These are phyloP conservation scores for Hypholoma fasciculare DNA, from an alignment of 768 basidiomycete genomes.

Conservation along the genomic window DNA sequence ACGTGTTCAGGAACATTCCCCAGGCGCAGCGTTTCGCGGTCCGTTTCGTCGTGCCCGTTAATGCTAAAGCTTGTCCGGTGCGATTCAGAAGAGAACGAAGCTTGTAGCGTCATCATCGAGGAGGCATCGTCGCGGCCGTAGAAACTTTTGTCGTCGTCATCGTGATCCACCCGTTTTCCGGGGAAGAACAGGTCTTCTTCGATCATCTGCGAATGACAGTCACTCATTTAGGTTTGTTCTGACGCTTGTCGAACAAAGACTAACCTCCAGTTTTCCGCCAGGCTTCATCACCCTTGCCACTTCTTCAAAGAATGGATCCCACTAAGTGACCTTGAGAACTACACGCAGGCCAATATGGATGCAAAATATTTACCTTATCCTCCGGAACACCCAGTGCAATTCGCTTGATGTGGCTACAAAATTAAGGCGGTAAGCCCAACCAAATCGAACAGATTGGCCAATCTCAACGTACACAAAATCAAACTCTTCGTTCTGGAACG, in stretches of 20 bases:
- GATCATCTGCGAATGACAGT: constrained; percentile 44
- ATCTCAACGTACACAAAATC: constrained; percentile 64
- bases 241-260: constrained; percentile 7
- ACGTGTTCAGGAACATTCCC: constrained; percentile 1
- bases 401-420: constrained; percentile 61
- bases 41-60: background rate
- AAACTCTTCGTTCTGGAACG: constrained; percentile 72
- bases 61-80: constrained; percentile 1
- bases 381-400: constrained; percentile 77
- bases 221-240: background rate
- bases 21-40: background rate
- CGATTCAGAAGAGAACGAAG: constrained; percentile 14
- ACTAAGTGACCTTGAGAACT: constrained; percentile 35
- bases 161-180: constrained; percentile 43
- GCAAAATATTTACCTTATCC: constrained; percentile 50
- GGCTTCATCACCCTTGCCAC: constrained; percentile 71
- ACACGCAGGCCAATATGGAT: background rate
- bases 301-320: constrained; percentile 71
- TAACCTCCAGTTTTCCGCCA: constrained; percentile 70
- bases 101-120: constrained; percentile 19
- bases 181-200: constrained; percentile 80
- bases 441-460: background rate
- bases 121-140: constrained; percentile 23
- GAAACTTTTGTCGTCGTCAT: constrained; percentile 31
- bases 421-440: background rate